Base-by-base conservation (phyloP, 129 eudicot genomes). In the Sambucus nigra region DNA sequence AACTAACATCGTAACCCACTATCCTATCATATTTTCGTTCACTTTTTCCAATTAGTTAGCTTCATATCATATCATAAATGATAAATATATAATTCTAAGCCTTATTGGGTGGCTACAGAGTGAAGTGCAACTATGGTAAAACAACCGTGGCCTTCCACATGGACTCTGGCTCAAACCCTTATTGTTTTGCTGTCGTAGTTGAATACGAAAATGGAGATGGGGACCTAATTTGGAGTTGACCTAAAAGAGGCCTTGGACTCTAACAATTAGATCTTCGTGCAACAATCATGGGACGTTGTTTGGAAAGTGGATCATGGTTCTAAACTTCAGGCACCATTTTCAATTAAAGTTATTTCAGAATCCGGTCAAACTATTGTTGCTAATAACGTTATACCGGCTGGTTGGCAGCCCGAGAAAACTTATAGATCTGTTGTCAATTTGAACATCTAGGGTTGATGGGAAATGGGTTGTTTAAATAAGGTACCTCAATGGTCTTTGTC, bases 351-450 rank as follows among this genome's bases (percentile, higher is more conserved):
- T 1, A 65, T 69, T 10, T 17, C 63, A 0, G 39, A 16, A 3
- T 52, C 73, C 3, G 68, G 76, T 7, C 42, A 60, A 38, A 53
- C 66, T 7, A 5, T 78, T 7, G 73, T 60, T 46, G 65, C 69
- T 22, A 29, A 56, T 26, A 73, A 73, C n/a, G 76, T 73, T 13
- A 73, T 78, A 10, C 84, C 84, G 3, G 67, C 52, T 0, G 65
- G 69, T 0, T 78, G 76, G 80, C 40, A 57, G 46, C 63, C 84
- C 2, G 76, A 68, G 0, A 26, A 53, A 15, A 61, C 67, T n/a
- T 78, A 73, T 41, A 27, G 73, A 35, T 78, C 84, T 12, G 5
- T 40, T 15, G 71, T 65, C 27, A 78, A 78, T 23, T 78, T 72
- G 49, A 11, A 47, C 18, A 56, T 6, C 52, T 59, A 65, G 22